Evolutionary conservation across 352 stramenopile species (phyloP).

Genomic region (Phytophthora nicotianae): DNA sequence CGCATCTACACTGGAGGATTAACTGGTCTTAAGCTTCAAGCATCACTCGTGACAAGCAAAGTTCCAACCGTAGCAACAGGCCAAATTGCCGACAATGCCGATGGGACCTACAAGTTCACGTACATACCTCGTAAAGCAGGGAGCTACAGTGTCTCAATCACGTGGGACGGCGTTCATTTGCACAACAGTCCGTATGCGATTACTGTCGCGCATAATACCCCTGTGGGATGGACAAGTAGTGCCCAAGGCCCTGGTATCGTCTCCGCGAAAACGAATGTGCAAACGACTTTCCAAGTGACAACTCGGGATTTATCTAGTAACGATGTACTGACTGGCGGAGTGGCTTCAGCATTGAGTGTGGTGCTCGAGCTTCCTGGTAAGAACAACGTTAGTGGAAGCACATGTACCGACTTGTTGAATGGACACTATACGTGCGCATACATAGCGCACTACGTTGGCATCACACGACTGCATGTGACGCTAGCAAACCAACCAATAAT

Average conservation of each 20-base stretch:
- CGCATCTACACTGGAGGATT: constrained; percentile 48
- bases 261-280: constrained; percentile 56
- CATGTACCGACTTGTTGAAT: constrained; percentile 58
- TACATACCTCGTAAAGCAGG: constrained; percentile 54
- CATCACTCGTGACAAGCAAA: constrained; percentile 35
- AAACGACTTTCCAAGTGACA: constrained; percentile 63
- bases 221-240: constrained; percentile 49
- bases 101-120: constrained; percentile 56
- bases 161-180: constrained; percentile 43
- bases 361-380: constrained; percentile 42
- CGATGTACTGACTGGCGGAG: constrained; percentile 46
- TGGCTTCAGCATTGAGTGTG: constrained; percentile 38
- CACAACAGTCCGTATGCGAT: constrained; percentile 69
- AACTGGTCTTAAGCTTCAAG: constrained; percentile 41
- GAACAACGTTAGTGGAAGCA: constrained; percentile 41
- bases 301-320: constrained; percentile 66
- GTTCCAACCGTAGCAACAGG: constrained; percentile 37
- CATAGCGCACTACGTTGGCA: constrained; percentile 49
- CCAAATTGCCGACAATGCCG: constrained; percentile 43
- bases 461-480: constrained; percentile 42
- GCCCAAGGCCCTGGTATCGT: constrained; percentile 42
- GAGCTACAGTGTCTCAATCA: constrained; percentile 56
- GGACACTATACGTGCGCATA: constrained; percentile 73
- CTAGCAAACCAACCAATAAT: constrained; percentile 31
- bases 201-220: constrained; percentile 51